phyloP scores from a whole-genome alignment of 2,329 filamentous ascomycete species.

The Cordyceps javanica region DNA sequence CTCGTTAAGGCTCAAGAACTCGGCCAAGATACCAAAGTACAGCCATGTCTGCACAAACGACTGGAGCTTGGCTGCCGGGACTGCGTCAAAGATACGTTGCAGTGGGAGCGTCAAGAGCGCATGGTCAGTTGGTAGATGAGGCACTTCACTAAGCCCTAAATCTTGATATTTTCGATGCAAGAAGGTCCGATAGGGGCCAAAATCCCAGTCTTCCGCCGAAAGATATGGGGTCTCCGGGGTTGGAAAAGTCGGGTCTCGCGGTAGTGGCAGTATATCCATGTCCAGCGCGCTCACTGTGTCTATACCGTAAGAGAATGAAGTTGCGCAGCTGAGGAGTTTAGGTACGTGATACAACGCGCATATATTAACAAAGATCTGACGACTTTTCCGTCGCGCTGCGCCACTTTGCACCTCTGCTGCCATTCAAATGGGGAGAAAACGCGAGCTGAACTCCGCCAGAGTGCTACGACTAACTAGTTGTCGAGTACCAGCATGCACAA shows the following conservation, averaged over 20 bases:
- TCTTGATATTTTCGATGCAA: constrained; percentile 16
- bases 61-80: constrained; percentile 19
- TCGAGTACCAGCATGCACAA: neutral
- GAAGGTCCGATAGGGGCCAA: constrained; percentile 22
- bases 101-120: neutral
- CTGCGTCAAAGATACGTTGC: constrained; percentile 14
- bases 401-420: neutral
- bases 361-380: neutral
- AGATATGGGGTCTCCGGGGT: constrained; percentile 19
- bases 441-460: neutral
- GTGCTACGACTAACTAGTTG: no score
- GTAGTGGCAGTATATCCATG: constrained; percentile 20
- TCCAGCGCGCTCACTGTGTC: neutral
- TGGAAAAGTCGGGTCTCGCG: constrained; percentile 15
- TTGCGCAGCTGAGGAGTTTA: neutral
- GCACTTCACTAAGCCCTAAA: constrained; percentile 9
- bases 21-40: constrained; percentile 26
- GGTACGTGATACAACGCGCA: neutral
- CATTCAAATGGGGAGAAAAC: constrained; percentile 1
- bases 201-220: constrained; percentile 21
- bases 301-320: neutral
- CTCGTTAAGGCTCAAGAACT: constrained; percentile 24
- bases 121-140: constrained; percentile 15
- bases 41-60: constrained; percentile 28
- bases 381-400: neutral